Conservation (phyloP, 495 filamentous ascomycete genomes). For the Apodospora peruviana region DNA sequence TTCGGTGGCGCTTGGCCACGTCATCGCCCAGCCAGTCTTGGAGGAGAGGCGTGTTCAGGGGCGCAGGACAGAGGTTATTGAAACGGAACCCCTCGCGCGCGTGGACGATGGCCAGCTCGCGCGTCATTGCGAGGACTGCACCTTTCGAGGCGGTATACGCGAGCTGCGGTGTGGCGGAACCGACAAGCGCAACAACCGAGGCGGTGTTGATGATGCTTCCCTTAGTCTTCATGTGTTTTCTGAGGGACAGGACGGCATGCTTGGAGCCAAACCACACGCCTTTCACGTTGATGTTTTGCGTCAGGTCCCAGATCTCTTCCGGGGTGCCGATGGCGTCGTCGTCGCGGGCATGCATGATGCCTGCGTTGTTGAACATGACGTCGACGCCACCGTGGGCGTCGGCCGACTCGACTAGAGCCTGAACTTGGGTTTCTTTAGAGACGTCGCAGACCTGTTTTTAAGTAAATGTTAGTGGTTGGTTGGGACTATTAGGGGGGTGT, state of each 20-base stretch:
- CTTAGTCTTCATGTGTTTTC: slow-evolving; percentile 69
- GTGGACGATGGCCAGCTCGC: slow-evolving; percentile 78
- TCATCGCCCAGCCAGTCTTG: slow-evolving; percentile 96
- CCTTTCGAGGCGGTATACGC: slow-evolving; percentile 96
- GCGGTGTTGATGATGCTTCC: slow-evolving; percentile 93
- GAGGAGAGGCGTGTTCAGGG: slow-evolving; percentile 79
- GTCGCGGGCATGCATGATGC: slow-evolving; percentile 92
- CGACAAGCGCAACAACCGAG: slow-evolving; percentile 86
- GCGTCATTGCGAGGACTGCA: slow-evolving; percentile 80
- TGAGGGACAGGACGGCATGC: slow-evolving; percentile 79
- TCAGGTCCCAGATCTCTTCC: slow-evolving; percentile 92
- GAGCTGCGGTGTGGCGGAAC: slow-evolving; percentile 88
- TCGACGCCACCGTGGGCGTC: slow-evolving; percentile 90
- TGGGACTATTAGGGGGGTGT: background rate
- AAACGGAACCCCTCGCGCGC: slow-evolving; percentile 82
- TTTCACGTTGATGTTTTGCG: slow-evolving; percentile 94
- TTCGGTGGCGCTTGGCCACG: slow-evolving; percentile 69
- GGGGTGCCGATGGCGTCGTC: slow-evolving; percentile 78
- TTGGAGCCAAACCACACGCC: slow-evolving; percentile 96
- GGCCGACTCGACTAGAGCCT: slow-evolving; percentile 61
- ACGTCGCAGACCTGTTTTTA: slow-evolving; percentile 48
- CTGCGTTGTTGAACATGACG: slow-evolving; percentile 97
- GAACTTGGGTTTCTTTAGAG: slow-evolving; percentile 66
- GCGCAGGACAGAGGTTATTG: slow-evolving; percentile 88
- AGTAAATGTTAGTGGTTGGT: background rate